Percentiles rank a stretch among this genome's conserved stretches.
These are phyloP conservation scores for Mentha longifolia DNA, from an alignment of 257 asterid genomes.

Conservation along the genomic window DNA sequence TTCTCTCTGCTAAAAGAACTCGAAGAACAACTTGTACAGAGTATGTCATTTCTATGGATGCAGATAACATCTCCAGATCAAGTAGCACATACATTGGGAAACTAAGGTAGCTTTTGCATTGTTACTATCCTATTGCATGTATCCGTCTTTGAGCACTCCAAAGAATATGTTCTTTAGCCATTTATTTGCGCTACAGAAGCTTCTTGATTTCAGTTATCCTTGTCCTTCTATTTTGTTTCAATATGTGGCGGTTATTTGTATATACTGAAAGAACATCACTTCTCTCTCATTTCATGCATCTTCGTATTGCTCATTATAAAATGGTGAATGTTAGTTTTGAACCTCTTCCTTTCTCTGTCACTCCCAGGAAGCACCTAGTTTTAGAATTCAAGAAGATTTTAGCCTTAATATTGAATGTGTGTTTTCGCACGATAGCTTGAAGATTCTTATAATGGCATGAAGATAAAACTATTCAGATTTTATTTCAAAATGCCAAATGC, in stretches of 20 bases:
- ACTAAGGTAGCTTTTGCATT: slow-evolving; percentile 40
- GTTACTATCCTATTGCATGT: background rate
- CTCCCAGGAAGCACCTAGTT: background rate
- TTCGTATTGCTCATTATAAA: background rate
- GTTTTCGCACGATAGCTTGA: background rate
- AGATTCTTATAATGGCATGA: background rate
- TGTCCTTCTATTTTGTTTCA: background rate
- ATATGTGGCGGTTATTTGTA: background rate
- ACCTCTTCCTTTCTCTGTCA: background rate
- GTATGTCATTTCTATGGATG: slow-evolving; percentile 64
- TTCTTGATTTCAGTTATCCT: background rate
- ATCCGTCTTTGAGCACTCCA: background rate
- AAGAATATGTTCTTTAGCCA: background rate
- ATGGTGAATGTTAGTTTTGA: background rate
- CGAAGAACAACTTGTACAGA: slow-evolving; percentile 65
- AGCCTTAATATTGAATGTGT: background rate
- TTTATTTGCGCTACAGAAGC: background rate
- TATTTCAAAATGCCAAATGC: background rate
- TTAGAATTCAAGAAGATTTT: too few relatives aligned
- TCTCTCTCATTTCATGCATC: background rate
- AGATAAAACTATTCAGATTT: background rate
- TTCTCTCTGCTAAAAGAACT: slow-evolving; percentile 61
- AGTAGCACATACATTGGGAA: slow-evolving; percentile 60
- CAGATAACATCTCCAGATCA: slow-evolving; percentile 60
- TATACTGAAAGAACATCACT: background rate